These are phyloP conservation scores for Euphorbia peplus DNA, from an alignment of 345 rosid species.

Conservation along the genomic window DNA sequence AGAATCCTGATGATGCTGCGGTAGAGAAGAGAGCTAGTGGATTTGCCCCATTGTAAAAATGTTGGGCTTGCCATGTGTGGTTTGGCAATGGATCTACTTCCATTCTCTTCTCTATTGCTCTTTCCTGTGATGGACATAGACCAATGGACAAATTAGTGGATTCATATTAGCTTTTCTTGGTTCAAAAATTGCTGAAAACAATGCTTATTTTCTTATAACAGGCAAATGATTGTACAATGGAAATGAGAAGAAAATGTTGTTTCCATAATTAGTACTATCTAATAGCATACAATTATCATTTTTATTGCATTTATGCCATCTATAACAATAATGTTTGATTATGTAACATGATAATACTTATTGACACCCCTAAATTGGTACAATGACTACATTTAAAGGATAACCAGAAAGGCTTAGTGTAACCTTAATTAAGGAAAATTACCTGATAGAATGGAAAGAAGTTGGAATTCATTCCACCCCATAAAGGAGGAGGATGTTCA, in stretches of 20 bases:
- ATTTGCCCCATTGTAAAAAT: slow-evolving; percentile 31
- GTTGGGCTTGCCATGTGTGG: slow-evolving; percentile 38
- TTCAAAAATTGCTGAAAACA: not conserved
- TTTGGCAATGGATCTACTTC: slow-evolving; percentile 32
- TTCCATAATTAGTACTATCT: no score
- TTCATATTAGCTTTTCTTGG: not conserved
- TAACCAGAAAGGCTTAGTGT: not conserved
- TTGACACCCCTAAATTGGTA: not conserved
- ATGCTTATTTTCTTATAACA: no score
- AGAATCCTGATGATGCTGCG: slow-evolving; percentile 99
- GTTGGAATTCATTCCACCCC: slow-evolving; percentile 30
- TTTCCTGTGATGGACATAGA: slow-evolving; percentile 38
- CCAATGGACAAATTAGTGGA: not conserved
- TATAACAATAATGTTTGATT: no score
- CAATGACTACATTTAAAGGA: not conserved
- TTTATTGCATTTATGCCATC: no score
- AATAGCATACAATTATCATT: no score
- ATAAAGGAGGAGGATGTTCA: slow-evolving; percentile 28
- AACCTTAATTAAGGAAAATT: not conserved
- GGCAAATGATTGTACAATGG: not conserved
- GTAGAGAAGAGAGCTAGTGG: slow-evolving; percentile 38
- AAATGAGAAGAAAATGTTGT: no score
- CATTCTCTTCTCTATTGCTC: slow-evolving; percentile 56
- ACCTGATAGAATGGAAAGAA: slow-evolving; percentile 49
- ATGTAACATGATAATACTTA: no score